Conservation (phyloP, 192 early-diverging fungal genomes). For the Entomortierella lignicola region DNA sequence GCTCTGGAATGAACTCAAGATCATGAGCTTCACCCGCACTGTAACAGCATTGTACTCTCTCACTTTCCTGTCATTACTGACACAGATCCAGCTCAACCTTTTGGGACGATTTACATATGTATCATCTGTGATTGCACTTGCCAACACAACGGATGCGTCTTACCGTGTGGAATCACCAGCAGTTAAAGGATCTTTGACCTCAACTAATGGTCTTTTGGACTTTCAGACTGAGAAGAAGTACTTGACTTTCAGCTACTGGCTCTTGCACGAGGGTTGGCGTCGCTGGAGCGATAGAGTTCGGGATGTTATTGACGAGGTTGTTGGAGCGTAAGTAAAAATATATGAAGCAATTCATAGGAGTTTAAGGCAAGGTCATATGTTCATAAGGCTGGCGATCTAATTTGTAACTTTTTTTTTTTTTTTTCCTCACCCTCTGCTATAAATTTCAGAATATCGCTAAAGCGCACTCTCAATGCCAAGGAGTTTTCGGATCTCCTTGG, state of each 20-base stretch:
- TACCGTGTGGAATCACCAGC: constrained; percentile 51
- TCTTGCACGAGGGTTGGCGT: constrained; percentile 91
- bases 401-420: background rate
- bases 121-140: constrained; percentile 73
- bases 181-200: constrained; percentile 33
- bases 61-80: constrained; percentile 86
- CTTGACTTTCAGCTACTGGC: constrained; percentile 91
- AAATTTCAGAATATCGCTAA: constrained; percentile 69
- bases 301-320: constrained; percentile 70
- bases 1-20: constrained; percentile 93
- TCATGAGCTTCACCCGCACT: constrained; percentile 89
- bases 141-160: constrained; percentile 60
- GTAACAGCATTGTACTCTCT: constrained; percentile 87
- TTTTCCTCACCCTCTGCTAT: no score
- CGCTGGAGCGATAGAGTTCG: constrained; percentile 73
- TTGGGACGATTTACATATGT: constrained; percentile 92
- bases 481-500: constrained; percentile 67
- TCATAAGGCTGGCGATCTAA: background rate
- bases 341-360: no score
- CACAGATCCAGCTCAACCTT: constrained; percentile 89
- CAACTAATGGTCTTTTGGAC: constrained; percentile 55
- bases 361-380: no score
- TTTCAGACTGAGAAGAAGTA: constrained; percentile 81
- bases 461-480: constrained; percentile 70
- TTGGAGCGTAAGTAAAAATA: constrained; percentile 67